Base-by-base conservation (phyloP, 495 filamentous ascomycete genomes). In the Parmelia sp. region DNA sequence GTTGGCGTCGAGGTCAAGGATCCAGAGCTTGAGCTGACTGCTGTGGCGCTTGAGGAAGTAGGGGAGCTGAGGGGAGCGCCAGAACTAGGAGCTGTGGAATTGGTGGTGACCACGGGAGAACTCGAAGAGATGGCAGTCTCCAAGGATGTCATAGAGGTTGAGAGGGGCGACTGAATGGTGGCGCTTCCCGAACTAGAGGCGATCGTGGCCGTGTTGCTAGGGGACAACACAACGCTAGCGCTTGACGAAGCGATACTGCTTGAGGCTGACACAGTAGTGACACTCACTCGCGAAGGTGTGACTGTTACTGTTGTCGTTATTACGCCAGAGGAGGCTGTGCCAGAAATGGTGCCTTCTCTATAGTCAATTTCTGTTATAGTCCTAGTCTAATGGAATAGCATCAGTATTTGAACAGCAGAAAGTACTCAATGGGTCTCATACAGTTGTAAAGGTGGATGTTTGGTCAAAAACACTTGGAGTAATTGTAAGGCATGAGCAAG, bases 401-500 rank as follows among this genome's bases (percentile, higher is more conserved):
- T 62, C 35, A 68, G 58, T 51, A 10, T 14, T 27, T 53, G 36
- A n/a, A 19, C 27, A 12, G n/a, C 35, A 31, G 27, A 21, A 49
- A 12, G 15, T 23, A 39, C 33, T 47, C 23, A 21, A n/a, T 15
- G 23, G 44, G 4, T 31, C 10, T 39, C 61, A 27, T 58, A 65
- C 61, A 36, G 60, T 49, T 33, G 62, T 68, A 23, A 66, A 17
- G 23, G 59, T 68, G 15, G 65, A 47, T 21, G 58, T 9, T 62
- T 58, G 37, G 17, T 65, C 65, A 15, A 65, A 51, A 14, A 65
- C 69, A 21, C 39, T 40, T 17, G 59, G 21, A 0, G 57, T 58
- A n/a, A 74, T 56, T 35, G 56, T 58, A 12, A 71, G 36, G 66
- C 74, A 75, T 15, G 71, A 72, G 58, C 74, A 75, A 60, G 67